A percentile compares a stretch with the other conserved stretches of the same genome.
phyloP scores from a whole-genome alignment of 1,139 yeast species.

The Taphrina confusa region DNA sequence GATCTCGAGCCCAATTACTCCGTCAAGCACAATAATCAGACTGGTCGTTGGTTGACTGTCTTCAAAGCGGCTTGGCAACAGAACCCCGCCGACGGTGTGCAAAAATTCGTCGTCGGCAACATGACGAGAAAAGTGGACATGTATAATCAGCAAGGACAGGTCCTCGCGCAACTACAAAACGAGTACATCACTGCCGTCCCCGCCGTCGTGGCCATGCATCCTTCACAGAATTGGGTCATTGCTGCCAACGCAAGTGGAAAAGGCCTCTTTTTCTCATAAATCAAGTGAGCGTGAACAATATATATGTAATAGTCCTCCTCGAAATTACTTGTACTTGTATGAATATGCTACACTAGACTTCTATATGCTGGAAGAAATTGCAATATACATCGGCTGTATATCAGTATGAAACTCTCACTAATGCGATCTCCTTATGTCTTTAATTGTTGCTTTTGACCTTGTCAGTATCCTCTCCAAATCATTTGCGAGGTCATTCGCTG shows the following conservation, averaged over 20 bases:
- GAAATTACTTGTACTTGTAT: too few species aligned
- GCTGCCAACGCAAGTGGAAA: slow-evolving; percentile 98
- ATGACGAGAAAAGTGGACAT: slow-evolving; percentile 87
- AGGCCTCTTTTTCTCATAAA: slow-evolving; percentile 36
- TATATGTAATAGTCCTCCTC: too few species aligned
- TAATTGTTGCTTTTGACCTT: too few species aligned
- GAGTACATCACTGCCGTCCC: slow-evolving; percentile 80
- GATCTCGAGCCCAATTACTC: slow-evolving; percentile 13
- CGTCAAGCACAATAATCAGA: slow-evolving; percentile 85
- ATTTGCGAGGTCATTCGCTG: not conserved
- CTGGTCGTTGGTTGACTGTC: slow-evolving; percentile 95
- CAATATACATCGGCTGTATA: not conserved
- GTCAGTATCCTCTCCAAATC: too few species aligned
- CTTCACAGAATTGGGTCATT: slow-evolving; percentile 79
- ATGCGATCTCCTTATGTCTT: too few species aligned
- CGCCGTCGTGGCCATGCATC: slow-evolving; percentile 81
- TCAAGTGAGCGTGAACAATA: too few species aligned
- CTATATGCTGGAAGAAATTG: not conserved
- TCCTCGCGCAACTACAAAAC: slow-evolving; percentile 69
- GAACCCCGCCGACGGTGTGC: slow-evolving; percentile 66
- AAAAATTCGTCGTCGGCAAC: slow-evolving; percentile 86
- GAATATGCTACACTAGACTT: too few species aligned
- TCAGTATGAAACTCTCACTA: too few species aligned
- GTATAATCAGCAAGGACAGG: slow-evolving; percentile 72
- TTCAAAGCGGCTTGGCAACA: slow-evolving; percentile 81